phyloP scores from a whole-genome alignment of 257 asterid species.

The Anisodus acutangulus region DNA sequence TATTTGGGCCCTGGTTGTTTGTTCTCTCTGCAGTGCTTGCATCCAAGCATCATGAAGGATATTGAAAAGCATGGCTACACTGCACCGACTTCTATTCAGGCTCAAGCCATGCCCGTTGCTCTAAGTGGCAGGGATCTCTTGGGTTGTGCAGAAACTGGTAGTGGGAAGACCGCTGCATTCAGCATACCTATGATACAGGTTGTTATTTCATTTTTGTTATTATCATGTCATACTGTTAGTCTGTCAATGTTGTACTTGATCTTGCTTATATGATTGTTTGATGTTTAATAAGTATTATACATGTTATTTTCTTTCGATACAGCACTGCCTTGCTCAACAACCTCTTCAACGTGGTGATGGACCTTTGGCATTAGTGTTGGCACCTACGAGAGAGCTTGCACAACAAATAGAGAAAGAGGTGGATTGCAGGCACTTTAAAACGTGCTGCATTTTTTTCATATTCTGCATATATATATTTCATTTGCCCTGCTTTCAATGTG shows the following conservation, averaged over 20 bases:
- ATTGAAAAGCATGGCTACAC: slow-evolving; percentile 78
- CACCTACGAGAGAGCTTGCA: slow-evolving; percentile 95
- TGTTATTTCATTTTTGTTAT: slow-evolving; percentile 31
- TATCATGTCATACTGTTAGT: slow-evolving; percentile 9
- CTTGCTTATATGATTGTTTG: slow-evolving; percentile 18
- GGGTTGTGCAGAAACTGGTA: slow-evolving; percentile 96
- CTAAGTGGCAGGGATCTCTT: slow-evolving; percentile 85
- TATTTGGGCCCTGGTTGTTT: slow-evolving; percentile 17
- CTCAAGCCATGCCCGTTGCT: slow-evolving; percentile 94
- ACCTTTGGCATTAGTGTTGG: slow-evolving; percentile 84
- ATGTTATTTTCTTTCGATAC: slow-evolving; percentile 30
- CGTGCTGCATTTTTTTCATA: not conserved
- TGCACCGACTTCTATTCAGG: slow-evolving; percentile 85
- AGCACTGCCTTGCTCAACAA: slow-evolving; percentile 84
- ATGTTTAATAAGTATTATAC: not conserved
- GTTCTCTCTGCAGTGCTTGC: slow-evolving; percentile 62
- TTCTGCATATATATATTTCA: slow-evolving; percentile 1
- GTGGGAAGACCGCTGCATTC: slow-evolving; percentile 93
- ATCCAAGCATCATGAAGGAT: slow-evolving; percentile 73
- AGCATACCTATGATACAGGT: slow-evolving; percentile 91
- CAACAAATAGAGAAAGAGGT: slow-evolving; percentile 94
- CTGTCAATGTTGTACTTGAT: not conserved
- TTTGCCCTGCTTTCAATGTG: slow-evolving; percentile 23
- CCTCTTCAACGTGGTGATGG: slow-evolving; percentile 89
- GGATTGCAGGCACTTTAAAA: slow-evolving; percentile 35